Evolutionary conservation across 208 protist genomes (phyloP), one percentile per base, ranked within the genome.

Genomic region (Acanthamoeba castellanii): DNA sequence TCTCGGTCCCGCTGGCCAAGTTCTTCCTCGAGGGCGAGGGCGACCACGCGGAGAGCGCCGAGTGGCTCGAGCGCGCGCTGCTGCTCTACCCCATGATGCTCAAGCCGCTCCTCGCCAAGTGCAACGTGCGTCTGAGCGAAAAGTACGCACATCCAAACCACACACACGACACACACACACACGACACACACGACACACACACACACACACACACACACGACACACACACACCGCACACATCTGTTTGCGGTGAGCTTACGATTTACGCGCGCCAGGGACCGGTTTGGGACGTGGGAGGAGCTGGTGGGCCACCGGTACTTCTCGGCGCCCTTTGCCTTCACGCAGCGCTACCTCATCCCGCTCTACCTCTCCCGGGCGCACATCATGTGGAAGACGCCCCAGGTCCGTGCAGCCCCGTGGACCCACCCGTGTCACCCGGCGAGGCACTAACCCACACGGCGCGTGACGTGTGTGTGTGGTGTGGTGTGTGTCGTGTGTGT

Each of bases 1-100:
- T 76, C 61, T 92, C 85, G 13, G 55, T 74, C 13, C 59, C 85
- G 25, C 32, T 92, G 34, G 85, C 85, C 64, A 68, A 76, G 32
- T 92, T 92, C 85, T 52, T 57, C 37, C 27, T 92, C 32, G 85
- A 92, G 59, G 59, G 85, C 55, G 85, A 92, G 50, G 78, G 78
- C 30, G 78, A 87, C 47, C 78, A 87, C 78, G 27, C 78, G 4
- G 78, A 87, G n/a, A 87, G 78, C 45, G 85, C 55, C 27, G 37
- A 92, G 20, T 92, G 55, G 85, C 85, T 92, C 34, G 59, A 92
- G 25, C 85, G 85, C 37, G 85, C 57, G 4, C 66, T 92, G 61
- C n/a, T 92, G 4, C 61, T 76, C 13, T 92, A 92, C 66, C 85
- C 85, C 13, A 92, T 92, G 85, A 68, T 92, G 64, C 64, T 92